These are phyloP conservation scores for Penicillium sclerotiorum DNA, from an alignment of 2,329 filamentous ascomycete species.

Conservation along the genomic window DNA sequence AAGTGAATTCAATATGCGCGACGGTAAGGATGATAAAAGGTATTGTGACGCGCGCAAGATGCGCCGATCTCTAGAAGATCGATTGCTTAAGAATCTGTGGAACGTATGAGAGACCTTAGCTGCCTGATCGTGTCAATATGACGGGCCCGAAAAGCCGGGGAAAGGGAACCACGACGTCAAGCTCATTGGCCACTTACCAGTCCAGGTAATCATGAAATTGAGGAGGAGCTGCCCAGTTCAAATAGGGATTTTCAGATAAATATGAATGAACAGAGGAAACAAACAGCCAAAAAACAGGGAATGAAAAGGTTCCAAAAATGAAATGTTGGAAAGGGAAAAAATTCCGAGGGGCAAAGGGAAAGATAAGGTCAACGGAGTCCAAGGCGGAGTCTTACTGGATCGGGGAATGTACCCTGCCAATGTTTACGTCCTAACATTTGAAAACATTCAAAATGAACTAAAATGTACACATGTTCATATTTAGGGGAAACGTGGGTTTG, in stretches of 20 bases:
- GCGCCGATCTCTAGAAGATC: neutral
- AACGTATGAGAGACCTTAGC: conserved; percentile 4
- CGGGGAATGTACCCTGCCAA: too few relatives aligned
- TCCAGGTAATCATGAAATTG: neutral
- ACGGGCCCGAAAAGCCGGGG: conserved; percentile 13
- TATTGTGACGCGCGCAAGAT: neutral
- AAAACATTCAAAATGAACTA: too few relatives aligned
- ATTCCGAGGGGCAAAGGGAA: neutral
- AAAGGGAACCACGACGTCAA: neutral
- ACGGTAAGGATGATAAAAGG: neutral
- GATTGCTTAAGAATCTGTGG: conserved; percentile 13
- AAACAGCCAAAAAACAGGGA: neutral
- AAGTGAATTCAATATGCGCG: neutral
- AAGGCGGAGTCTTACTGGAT: neutral
- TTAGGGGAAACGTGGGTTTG: too few relatives aligned
- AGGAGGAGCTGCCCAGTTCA: too few relatives aligned
- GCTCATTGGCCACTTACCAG: neutral
- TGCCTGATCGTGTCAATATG: conserved; percentile 16
- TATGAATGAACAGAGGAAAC: neutral
- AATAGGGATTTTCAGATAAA: neutral
- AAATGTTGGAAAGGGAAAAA: neutral
- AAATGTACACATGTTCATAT: too few relatives aligned
- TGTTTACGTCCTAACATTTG: too few relatives aligned
- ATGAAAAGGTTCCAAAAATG: neutral
- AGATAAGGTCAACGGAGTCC: conserved; percentile 2